A percentile compares a stretch with the other conserved stretches of the same genome.
Conservation (phyloP, 1,284 basidiomycete genomes). For the Baeospora myosura region DNA sequence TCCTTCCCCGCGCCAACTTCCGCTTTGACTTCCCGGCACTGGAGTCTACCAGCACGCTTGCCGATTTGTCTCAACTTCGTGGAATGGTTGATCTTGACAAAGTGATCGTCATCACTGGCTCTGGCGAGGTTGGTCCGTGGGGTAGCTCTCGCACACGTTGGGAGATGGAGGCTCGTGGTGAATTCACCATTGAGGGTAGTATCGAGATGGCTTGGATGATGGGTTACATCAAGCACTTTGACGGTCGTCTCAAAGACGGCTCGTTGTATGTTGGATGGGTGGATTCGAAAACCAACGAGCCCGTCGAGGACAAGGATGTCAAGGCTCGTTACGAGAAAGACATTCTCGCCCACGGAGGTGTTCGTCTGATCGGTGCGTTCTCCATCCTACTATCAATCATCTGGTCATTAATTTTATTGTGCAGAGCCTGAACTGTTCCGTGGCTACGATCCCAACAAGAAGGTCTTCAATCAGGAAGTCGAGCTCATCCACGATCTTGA, state of each 20-base stretch:
- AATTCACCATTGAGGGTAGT: slow-evolving; percentile 93
- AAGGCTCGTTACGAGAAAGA: slow-evolving; percentile 92
- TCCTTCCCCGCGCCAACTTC: slow-evolving; percentile 96
- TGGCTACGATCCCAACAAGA: slow-evolving; percentile 96
- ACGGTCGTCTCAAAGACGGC: slow-evolving; percentile 90
- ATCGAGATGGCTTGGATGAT: slow-evolving; percentile 99
- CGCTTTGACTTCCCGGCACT: slow-evolving; percentile 88
- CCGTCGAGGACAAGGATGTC: slow-evolving; percentile 98
- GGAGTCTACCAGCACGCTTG: slow-evolving; percentile 58
- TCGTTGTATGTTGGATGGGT: slow-evolving; percentile 96
- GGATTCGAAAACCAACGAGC: slow-evolving; percentile 88
- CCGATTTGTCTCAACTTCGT: slow-evolving; percentile 69
- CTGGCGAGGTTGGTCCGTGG: slow-evolving; percentile 98
- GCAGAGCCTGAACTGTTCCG: slow-evolving; percentile 94
- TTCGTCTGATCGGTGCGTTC: slow-evolving; percentile 82
- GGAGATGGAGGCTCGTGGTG: slow-evolving; percentile 96
- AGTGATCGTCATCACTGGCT: slow-evolving; percentile 93
- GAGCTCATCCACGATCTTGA: slow-evolving; percentile 96
- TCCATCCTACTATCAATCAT: background rate
- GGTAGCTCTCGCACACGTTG: slow-evolving; percentile 97
- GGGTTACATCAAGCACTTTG: slow-evolving; percentile 97
- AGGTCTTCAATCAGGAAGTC: slow-evolving; percentile 95
- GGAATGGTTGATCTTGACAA: slow-evolving; percentile 93
- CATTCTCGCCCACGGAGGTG: slow-evolving; percentile 87
- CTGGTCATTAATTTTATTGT: slow-evolving; percentile 13